Evolutionary conservation across 495 filamentous ascomycete genomes (phyloP).

Genomic region (Talaromyces liani): DNA sequence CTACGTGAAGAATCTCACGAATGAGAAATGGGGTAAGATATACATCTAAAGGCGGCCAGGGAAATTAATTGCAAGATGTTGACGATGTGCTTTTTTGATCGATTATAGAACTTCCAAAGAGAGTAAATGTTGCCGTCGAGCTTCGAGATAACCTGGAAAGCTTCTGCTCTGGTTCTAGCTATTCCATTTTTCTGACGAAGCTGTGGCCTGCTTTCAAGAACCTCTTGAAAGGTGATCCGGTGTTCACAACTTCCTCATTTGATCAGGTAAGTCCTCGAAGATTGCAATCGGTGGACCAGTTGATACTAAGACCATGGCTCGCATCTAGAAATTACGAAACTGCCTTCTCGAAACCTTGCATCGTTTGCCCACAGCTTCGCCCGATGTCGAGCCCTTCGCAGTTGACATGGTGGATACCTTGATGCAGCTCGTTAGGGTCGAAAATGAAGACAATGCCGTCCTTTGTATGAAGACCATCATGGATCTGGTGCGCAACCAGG

Average conservation of each 20-base stretch:
- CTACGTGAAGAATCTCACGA: conserved; percentile 52
- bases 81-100: conserved; percentile 7
- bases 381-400: conserved; percentile 83
- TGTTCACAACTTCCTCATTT: conserved; percentile 78
- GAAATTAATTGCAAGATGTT: not conserved
- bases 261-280: conserved; percentile 57
- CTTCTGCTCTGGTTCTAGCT: conserved; percentile 55
- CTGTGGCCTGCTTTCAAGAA: conserved; percentile 85
- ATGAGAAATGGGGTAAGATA: conserved; percentile 49
- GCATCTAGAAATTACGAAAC: conserved; percentile 71
- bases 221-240: conserved; percentile 77
- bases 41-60: not conserved
- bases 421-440: conserved; percentile 77
- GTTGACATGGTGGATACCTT: conserved; percentile 78
- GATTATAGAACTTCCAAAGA: conserved; percentile 61
- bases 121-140: conserved; percentile 68
- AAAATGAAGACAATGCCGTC: conserved; percentile 98
- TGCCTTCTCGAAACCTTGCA: conserved; percentile 92
- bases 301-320: conserved; percentile 11
- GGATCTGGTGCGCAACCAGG: conserved; percentile 88
- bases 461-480: conserved; percentile 97
- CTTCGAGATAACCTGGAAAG: conserved; percentile 80
- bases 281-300: conserved; percentile 11
- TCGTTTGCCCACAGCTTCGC: conserved; percentile 72
- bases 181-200: conserved; percentile 71